Evolutionary conservation across 805 yeast genomes (phyloP).

Genomic region (Yarrowia phangngaensis): DNA sequence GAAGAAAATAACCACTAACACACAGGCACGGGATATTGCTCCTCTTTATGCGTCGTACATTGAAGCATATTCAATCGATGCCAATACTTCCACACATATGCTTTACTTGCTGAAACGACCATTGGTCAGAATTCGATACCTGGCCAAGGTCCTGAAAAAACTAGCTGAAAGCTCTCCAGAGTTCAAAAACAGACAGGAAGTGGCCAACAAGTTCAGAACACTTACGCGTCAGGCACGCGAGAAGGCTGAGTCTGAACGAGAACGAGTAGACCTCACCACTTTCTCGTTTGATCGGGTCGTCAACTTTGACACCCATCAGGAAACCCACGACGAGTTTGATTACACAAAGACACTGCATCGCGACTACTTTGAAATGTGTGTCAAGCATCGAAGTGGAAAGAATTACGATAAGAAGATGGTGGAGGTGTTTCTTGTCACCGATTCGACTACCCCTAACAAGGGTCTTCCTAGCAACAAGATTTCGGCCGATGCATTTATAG

Average conservation of each 20-base stretch:
- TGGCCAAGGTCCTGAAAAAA: constrained; percentile 27
- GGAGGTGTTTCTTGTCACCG: constrained; percentile 25
- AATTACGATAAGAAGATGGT: constrained; percentile 23
- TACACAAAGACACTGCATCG: constrained; percentile 9
- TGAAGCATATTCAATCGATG: background rate
- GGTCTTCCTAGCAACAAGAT: constrained; percentile 15
- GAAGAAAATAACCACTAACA: background rate
- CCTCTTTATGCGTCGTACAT: constrained; percentile 13
- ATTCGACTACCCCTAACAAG: constrained; percentile 6
- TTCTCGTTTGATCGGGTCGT: constrained; percentile 26
- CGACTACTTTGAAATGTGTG: constrained; percentile 26
- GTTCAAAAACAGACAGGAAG: constrained; percentile 1
- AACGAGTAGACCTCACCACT: constrained; percentile 17
- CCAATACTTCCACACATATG: constrained; percentile 9
- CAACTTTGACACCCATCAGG: constrained; percentile 17
- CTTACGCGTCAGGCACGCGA: background rate
- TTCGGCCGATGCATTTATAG: constrained; percentile 18
- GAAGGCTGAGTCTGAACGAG: constrained; percentile 16
- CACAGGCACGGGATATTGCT: constrained; percentile 17
- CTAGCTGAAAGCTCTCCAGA: constrained; percentile 12
- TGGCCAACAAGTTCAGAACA: constrained; percentile 10
- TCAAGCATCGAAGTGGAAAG: constrained; percentile 25
- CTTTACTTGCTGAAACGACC: constrained; percentile 26
- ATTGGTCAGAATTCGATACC: constrained; percentile 24
- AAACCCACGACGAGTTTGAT: constrained; percentile 13